These are phyloP conservation scores for Usnea hakonensis DNA, from an alignment of 495 filamentous ascomycete genomes.

Conservation along the genomic window DNA sequence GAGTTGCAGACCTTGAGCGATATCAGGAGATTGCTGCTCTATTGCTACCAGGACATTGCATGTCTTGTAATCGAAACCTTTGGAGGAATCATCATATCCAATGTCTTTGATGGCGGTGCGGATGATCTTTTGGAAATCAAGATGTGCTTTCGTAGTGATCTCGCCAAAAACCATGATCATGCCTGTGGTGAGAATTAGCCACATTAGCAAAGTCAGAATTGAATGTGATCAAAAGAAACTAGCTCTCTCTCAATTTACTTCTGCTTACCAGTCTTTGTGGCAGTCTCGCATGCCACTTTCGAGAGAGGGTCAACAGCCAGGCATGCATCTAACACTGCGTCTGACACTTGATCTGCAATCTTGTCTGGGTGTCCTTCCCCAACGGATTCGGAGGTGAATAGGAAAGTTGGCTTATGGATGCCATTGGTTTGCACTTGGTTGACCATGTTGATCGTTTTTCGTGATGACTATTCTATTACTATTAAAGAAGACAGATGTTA, in stretches of 20 bases:
- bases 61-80: conserved; percentile 99
- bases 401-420: conserved; percentile 63
- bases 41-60: conserved; percentile 98
- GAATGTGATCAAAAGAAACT: background rate
- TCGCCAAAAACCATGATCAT: conserved; percentile 99
- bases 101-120: conserved; percentile 95
- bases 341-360: conserved; percentile 97
- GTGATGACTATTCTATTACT: background rate
- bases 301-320: conserved; percentile 87
- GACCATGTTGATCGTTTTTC: conserved; percentile 53
- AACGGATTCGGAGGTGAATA: conserved; percentile 99
- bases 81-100: conserved; percentile 90
- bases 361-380: conserved; percentile 98
- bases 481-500: background rate
- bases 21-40: conserved; percentile 98
- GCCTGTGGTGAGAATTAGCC: conserved; percentile 32
- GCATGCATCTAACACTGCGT: conserved; percentile 98
- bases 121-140: conserved; percentile 98
- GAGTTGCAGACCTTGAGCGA: conserved; percentile 95
- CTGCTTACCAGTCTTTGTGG: conserved; percentile 81
- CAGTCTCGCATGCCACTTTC: conserved; percentile 96
- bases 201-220: background rate
- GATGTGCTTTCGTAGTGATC: conserved; percentile 88
- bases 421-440: conserved; percentile 36
- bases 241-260: background rate